These are phyloP conservation scores for Lipomyces sp. DNA, from an alignment of 805 yeast genomes.

Conservation along the genomic window DNA sequence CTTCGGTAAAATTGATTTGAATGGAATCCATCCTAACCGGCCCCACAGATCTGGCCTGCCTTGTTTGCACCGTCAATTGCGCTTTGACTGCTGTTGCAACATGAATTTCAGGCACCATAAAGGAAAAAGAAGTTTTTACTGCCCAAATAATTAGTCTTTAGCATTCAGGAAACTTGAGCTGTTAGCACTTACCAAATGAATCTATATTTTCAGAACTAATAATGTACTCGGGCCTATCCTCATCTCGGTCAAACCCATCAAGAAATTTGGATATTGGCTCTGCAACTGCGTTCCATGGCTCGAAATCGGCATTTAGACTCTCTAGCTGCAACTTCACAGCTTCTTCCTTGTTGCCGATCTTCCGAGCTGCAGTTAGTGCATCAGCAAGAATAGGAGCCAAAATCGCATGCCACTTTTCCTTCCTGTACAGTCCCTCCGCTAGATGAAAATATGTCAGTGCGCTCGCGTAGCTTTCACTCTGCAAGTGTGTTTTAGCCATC, in stretches of 20 bases:
- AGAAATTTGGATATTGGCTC: conserved; percentile 8
- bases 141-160: too few relatives aligned
- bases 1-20: conserved; percentile 16
- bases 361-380: conserved; percentile 40
- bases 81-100: conserved; percentile 7
- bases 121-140: conserved; percentile 20
- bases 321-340: conserved; percentile 21
- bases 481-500: conserved; percentile 50
- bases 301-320: conserved; percentile 9
- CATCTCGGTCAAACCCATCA: not conserved
- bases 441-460: conserved; percentile 45
- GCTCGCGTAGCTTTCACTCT: conserved; percentile 39
- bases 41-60: conserved; percentile 11
- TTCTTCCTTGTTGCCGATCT: conserved; percentile 13
- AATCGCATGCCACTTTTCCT: conserved; percentile 45
- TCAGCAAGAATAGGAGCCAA: conserved; percentile 39
- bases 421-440: conserved; percentile 40
- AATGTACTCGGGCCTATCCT: not conserved
- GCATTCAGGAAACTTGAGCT: too few relatives aligned
- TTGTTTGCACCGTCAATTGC: conserved; percentile 18
- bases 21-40: conserved; percentile 5
- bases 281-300: conserved; percentile 10
- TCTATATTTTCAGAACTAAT: conserved; percentile 10
- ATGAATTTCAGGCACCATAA: conserved; percentile 13
- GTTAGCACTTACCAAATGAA: conserved; percentile 13